Evolutionary conservation across 768 basidiomycete species (phyloP), one percentile per base, ranked within the genome.

Genomic region (Agaricus sinodeliciosus): DNA sequence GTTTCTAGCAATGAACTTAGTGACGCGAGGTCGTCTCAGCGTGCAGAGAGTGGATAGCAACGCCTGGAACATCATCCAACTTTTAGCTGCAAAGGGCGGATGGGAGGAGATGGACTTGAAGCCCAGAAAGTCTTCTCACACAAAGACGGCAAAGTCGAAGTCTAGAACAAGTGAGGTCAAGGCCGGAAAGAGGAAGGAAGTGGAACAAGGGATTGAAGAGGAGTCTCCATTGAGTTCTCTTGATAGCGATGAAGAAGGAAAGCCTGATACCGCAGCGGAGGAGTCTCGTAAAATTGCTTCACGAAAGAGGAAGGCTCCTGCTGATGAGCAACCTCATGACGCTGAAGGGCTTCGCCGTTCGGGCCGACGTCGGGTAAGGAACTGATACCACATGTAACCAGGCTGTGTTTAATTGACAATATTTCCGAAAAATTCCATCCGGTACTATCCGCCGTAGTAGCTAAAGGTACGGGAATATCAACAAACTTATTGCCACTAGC

Each of bases 11-110:
- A 94, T 94, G 90, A 78, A 84, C 46, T 71, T 97, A 18, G 77
- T 95, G 12, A 85, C 75, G 11, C 78, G 87, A 15, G 91, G 93
- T 3, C 72, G 94, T 49, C 74, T 96, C 40, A 94, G 91, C 62
- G 92, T 97, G 1, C 94, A 97, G 67, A 78, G 82, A 4, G 91
- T 93, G 0, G 70, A 76, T 19, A 70, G 78, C 54, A 71, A 65
- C 8, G 84, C 90, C 3, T 95, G 84, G 79, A 69, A 75, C 26
- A 76, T 78, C 1, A 75, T 94, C 9, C 61, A 70, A 15, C 56
- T 65, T 48, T 64, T 97, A 47, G 85, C 90, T 0, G 73, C 80
- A 49, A 75, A 69, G 26, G 93, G 93, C 1, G 93, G 92, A 0
- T 95, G 90, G 88, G 83, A 86, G 16, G 72, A 72, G 1, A 57